Evolutionary conservation across 331 rosid species (phyloP), one percentile per base, ranked within the genome.

Genomic region (Erythrophleum ivorense): DNA sequence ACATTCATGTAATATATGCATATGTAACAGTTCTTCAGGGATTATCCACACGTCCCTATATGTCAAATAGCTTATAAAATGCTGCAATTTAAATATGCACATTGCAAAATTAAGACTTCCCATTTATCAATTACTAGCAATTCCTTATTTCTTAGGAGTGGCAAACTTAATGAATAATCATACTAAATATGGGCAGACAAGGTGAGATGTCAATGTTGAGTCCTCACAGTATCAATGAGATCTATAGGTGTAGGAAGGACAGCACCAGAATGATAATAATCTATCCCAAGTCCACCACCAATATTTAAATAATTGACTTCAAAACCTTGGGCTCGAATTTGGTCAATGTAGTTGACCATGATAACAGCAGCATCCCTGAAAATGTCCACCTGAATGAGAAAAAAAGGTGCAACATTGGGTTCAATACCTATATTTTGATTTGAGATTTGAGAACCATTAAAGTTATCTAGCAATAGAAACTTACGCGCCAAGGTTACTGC

Each of bases 201-300:
- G 38, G 70, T 60, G 60, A 31, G 70, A 55, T 38, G 54, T 16
- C 33, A 65, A 24, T 75, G 73, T 45, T 40, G 34, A 67, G 60
- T 72, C 72, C 92, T 81, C 81, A 96, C 98, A 14, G 98, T 96
- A 80, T 96, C 86, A 73, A 96, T 94, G 72, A 96, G 97, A 89
- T 96, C 98, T 79, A 90, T 90, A 21, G 99, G 99, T 48, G 86
- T 85, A 9, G 98, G 99, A 88, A 93, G 98, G 73, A 96, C 36
- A 2, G 94, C 95, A 73, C 91, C 97, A 73, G 98, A 12, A 76
- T 93, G 99, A 89, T 93, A 88, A 84, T 96, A 96, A 84, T 94
- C 99, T 45, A 96, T 93, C 72, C 99, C 99, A 78, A 96, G 97
- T 48, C 99, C 99, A 72, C 99, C 98, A 48, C 98, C 98, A 81